phyloP scores from a whole-genome alignment of 495 filamentous ascomycete genomes.

The Bacidia rubella region DNA sequence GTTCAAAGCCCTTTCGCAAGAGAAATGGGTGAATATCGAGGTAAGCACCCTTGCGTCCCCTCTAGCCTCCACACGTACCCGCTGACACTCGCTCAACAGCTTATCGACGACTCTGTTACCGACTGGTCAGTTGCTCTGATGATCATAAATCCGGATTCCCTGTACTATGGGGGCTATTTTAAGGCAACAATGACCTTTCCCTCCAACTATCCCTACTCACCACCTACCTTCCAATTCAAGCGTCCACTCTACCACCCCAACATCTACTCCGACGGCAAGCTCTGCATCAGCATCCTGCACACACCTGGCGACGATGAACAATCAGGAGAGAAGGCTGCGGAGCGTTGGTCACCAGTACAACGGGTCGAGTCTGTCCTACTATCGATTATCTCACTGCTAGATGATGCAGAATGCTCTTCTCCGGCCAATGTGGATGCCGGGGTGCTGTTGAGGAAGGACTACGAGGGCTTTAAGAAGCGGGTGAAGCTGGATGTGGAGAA shows the following conservation, averaged over 20 bases:
- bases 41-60: slow-evolving; percentile 29
- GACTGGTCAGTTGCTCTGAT: slow-evolving; percentile 80
- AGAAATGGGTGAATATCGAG: slow-evolving; percentile 89
- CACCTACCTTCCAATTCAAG: slow-evolving; percentile 77
- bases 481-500: slow-evolving; percentile 57
- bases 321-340: slow-evolving; percentile 75
- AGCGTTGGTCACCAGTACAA: slow-evolving; percentile 89
- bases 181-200: slow-evolving; percentile 80
- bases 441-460: slow-evolving; percentile 66
- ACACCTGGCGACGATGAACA: slow-evolving; percentile 79
- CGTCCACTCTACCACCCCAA: slow-evolving; percentile 84
- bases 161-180: slow-evolving; percentile 89
- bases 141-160: slow-evolving; percentile 79
- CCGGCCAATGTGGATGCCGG: slow-evolving; percentile 92
- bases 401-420: slow-evolving; percentile 83
- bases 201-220: slow-evolving; percentile 76
- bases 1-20: slow-evolving; percentile 66
- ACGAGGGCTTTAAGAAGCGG: slow-evolving; percentile 49
- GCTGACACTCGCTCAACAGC: slow-evolving; percentile 25
- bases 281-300: slow-evolving; percentile 96
- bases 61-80: background rate
- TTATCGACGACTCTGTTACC: slow-evolving; percentile 63
- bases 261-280: slow-evolving; percentile 74
- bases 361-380: slow-evolving; percentile 88
- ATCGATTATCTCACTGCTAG: slow-evolving; percentile 83